These are phyloP conservation scores for Vanrija pseudolonga DNA, from an alignment of 1,284 basidiomycete species.

Conservation along the genomic window DNA sequence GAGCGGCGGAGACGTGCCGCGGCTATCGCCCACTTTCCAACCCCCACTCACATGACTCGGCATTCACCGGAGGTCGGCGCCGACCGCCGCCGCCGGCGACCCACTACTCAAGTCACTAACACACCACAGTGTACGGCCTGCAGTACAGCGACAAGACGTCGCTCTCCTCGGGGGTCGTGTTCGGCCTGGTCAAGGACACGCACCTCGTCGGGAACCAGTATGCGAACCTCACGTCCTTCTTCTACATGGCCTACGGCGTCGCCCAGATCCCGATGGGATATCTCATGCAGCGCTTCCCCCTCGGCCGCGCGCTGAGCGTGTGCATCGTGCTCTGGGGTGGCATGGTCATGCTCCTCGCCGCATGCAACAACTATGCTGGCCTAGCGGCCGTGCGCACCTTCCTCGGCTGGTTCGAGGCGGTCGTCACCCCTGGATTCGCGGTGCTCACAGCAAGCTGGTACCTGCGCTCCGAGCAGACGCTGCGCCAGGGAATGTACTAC, in stretches of 20 bases:
- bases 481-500: conserved; percentile 24
- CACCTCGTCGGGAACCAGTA: conserved; percentile 17
- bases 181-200: conserved; percentile 20
- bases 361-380: conserved; percentile 25
- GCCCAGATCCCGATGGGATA: conserved; percentile 24
- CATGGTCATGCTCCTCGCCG: conserved; percentile 20
- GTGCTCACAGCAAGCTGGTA: conserved; percentile 31
- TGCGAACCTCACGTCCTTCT: conserved; percentile 18
- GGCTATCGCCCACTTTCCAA: too few species aligned
- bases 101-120: too few species aligned
- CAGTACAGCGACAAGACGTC: conserved; percentile 21
- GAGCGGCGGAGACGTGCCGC: too few species aligned
- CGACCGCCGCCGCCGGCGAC: too few species aligned
- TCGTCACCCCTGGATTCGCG: conserved; percentile 20
- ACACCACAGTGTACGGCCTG: too few species aligned
- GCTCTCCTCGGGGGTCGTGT: conserved; percentile 20
- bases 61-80: too few species aligned
- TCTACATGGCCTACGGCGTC: conserved; percentile 21
- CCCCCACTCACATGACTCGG: too few species aligned
- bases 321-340: conserved; percentile 20
- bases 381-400: conserved; percentile 23
- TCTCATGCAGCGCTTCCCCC: conserved; percentile 25
- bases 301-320: conserved; percentile 18
- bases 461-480: conserved; percentile 23
- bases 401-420: conserved; percentile 20